These are phyloP conservation scores for Casuarina equisetifolia DNA, from an alignment of 306 rosid genomes.

Conservation along the genomic window DNA sequence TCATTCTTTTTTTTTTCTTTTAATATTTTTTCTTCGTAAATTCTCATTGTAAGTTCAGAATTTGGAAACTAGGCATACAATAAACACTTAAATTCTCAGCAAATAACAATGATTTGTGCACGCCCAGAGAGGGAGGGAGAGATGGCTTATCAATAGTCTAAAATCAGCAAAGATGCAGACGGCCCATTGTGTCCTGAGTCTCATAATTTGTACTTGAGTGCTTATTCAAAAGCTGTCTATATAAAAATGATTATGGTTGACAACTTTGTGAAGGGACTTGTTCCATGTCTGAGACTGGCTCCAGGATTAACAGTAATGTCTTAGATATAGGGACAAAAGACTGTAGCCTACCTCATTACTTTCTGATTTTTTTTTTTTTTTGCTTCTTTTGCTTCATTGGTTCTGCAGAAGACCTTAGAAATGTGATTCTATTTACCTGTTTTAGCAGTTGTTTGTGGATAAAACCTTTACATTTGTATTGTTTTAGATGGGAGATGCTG, in stretches of 20 bases:
- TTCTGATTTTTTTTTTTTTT: background rate
- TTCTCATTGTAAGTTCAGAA: background rate
- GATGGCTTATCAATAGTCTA: no score
- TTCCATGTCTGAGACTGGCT: constrained; percentile 4
- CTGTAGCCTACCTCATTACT: background rate
- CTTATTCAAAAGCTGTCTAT: background rate
- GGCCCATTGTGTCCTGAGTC: background rate
- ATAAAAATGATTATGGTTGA: background rate
- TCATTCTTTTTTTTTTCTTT: background rate
- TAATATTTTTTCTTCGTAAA: background rate
- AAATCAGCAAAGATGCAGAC: background rate
- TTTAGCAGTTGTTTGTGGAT: background rate
- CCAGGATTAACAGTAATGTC: background rate
- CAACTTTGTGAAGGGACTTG: background rate
- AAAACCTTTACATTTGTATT: background rate
- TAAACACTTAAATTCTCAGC: background rate
- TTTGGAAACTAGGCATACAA: background rate
- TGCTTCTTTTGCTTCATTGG: background rate
- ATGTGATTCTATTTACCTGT: background rate
- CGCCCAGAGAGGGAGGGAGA: no score
- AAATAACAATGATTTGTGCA: no score
- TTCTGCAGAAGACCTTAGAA: constrained; percentile 5
- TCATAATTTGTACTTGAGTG: background rate
- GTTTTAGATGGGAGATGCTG: constrained; percentile 85
- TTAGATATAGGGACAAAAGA: background rate